Evolutionary conservation across 2,329 filamentous ascomycete genomes (phyloP), one percentile per base, ranked within the genome.

Genomic region (Fusarium tricinctum): DNA sequence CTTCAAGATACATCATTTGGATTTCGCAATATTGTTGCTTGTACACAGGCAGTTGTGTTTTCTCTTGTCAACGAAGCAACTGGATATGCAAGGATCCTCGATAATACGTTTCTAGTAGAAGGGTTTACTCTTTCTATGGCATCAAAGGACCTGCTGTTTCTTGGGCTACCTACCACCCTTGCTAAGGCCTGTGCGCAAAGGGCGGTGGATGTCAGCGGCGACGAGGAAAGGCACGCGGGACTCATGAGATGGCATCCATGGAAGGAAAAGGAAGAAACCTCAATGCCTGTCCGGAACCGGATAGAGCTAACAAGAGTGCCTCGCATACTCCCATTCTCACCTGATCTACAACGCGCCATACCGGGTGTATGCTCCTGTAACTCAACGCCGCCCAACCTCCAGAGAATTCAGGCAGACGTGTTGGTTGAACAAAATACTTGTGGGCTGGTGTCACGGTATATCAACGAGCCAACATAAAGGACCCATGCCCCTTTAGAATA

Each of bases 301-400:
- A 52, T 50, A 20, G 54, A 35, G 40, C 52, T 42, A 51, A 55
- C 33, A 50, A 58, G 33, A 38, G 57, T 62, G 63, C 51, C 68
- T 61, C 57, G 72, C 72, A 74, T 69, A 51, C 52, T 46, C 32
- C 28, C 38, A 38, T 51, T 58, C 72, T 74, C 72, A 74, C 72
- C 70, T 74, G 72, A 74, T 71, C 42, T 45, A 40, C 47, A 59
- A 33, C 17, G 30, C 35, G 44, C 58, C 30, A 39, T 30, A 30
- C 40, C 28, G n/a, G 17, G 44, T 32, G 13, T 26, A 28, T 49
- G 28, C 42, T 50, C 20, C 28, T 20, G 38, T 33, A 20, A n/a
- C 45, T 26, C 46, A 26, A 30, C 49, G 32, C 51, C 32, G 23
- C 48, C 47, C 43, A 43, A 43, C 33, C 32, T 23, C 43, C 55